phyloP scores from a whole-genome alignment of 371 early-diverging fungal species.

The Homolaphlyctis polyrhiza region DNA sequence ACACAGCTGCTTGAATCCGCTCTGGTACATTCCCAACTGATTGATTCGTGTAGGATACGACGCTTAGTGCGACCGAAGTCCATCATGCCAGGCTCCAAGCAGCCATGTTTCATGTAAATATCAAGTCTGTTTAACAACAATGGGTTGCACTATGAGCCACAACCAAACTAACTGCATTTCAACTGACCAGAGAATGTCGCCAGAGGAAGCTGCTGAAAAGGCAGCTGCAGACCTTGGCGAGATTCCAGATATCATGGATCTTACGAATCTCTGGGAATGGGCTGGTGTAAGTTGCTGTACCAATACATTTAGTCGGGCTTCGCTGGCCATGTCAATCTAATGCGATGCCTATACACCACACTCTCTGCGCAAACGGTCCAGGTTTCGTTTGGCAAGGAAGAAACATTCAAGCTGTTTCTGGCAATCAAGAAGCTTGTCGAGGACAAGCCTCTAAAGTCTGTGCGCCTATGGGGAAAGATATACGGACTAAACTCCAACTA shows the following conservation, averaged over 20 bases:
- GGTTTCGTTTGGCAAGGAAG: constrained; percentile 42
- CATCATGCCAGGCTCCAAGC: background rate
- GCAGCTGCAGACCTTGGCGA: constrained; percentile 28
- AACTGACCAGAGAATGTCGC: background rate
- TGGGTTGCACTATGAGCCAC: too few relatives aligned
- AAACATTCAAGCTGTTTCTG: constrained; percentile 41
- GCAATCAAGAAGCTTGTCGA: constrained; percentile 34
- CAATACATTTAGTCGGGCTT: background rate
- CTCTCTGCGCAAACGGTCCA: constrained; percentile 2
- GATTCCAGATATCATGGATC: constrained; percentile 52
- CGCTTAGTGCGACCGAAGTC: background rate
- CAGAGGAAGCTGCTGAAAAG: constrained; percentile 8
- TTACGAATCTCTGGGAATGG: constrained; percentile 49
- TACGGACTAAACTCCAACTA: constrained; percentile 30
- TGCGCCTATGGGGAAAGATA: constrained; percentile 51
- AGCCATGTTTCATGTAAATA: background rate
- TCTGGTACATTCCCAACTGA: background rate
- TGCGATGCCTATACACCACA: background rate
- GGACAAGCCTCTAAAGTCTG: constrained; percentile 42
- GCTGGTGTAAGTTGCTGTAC: constrained; percentile 34
- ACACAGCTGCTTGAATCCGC: background rate
- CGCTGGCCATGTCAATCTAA: background rate
- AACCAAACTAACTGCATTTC: too few relatives aligned
- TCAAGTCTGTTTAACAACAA: background rate
- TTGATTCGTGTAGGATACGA: background rate